phyloP scores from a whole-genome alignment of 352 stramenopile species.

The Phytophthora syringae region DNA sequence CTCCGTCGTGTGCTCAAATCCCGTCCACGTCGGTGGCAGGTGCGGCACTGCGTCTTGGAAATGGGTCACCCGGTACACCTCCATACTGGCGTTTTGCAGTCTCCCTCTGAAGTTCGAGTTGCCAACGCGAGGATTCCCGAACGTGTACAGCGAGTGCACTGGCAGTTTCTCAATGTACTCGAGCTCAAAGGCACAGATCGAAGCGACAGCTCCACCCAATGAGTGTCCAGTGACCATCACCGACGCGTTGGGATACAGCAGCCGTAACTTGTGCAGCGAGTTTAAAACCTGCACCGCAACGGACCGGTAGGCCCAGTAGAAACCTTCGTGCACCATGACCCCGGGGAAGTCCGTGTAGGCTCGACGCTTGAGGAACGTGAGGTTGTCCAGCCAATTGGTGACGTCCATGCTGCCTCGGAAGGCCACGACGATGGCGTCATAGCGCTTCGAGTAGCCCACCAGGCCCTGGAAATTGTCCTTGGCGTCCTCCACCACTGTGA shows the following conservation, averaged over 20 bases:
- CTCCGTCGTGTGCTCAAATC: conserved; percentile 75
- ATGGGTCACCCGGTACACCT: conserved; percentile 81
- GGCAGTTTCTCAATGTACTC: conserved; percentile 63
- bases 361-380: conserved; percentile 81
- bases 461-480: conserved; percentile 84
- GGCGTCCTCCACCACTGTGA: conserved; percentile 69
- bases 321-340: conserved; percentile 76
- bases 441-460: conserved; percentile 67
- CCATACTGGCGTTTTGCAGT: conserved; percentile 56
- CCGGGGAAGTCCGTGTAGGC: conserved; percentile 67
- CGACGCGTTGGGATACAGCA: conserved; percentile 46
- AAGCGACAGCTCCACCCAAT: conserved; percentile 71
- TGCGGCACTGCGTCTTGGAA: conserved; percentile 83
- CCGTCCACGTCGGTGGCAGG: conserved; percentile 76
- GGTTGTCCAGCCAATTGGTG: conserved; percentile 86
- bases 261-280: conserved; percentile 38
- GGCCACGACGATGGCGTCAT: conserved; percentile 66
- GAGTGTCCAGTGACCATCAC: conserved; percentile 81
- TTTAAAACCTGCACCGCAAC: conserved; percentile 60
- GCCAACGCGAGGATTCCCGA: conserved; percentile 79
- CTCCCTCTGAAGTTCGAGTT: conserved; percentile 69
- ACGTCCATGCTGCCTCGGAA: conserved; percentile 88
- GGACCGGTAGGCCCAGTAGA: conserved; percentile 82
- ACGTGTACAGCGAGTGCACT: conserved; percentile 70
- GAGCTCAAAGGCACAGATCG: conserved; percentile 81